Base-by-base conservation (phyloP, 2,329 filamentous ascomycete genomes). In the Erysiphe pisi region DNA sequence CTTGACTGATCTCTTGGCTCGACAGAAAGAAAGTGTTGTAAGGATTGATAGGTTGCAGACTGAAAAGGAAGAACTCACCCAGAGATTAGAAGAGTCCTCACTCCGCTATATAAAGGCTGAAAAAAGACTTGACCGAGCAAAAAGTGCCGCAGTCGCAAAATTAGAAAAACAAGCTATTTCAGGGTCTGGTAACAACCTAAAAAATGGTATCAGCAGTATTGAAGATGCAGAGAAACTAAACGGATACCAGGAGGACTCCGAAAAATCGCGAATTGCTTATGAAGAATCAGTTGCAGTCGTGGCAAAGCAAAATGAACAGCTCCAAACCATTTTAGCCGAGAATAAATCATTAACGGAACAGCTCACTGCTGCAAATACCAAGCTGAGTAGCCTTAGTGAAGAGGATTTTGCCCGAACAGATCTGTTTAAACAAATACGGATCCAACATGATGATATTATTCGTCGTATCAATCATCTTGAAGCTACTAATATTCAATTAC, bases 371-470 rank as follows among this genome's bases (percentile, higher is more conserved):
- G 84, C 94, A 49, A 93, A 86, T 80, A 84, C 85, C 22, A 86
- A 90, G 82, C 86, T 92, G 73, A 89, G 92, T 20, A 90, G 88
- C 77, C 85, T 94, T 68, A 91, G 92, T 0, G 95, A 99, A 80
- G 95, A 99, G 79, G 95, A 99, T 80, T 98, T 96, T 82, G 90
- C 93, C 61, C 90, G 93, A 77, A 97, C 93, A 6, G 93, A 97
- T 80, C 87, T 97, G 3, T 99, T 97, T 86, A 98, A 97, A 83
- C 89, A 92, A 78, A 87, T 97, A 81, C 96, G 94, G 83, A 88
- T 87, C 36, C 93, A 97, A 80, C 92, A 96, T 80, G 95, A 98
- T 81, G 94, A 98, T 80, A 88, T 97, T 12, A 93, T 97, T 80
- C 94, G 93, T 82, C 90, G 93, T 56, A 90, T 97, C 81, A 99